Conservation (phyloP, 805 yeast species). For the Metschnikowia kunwiensis region DNA sequence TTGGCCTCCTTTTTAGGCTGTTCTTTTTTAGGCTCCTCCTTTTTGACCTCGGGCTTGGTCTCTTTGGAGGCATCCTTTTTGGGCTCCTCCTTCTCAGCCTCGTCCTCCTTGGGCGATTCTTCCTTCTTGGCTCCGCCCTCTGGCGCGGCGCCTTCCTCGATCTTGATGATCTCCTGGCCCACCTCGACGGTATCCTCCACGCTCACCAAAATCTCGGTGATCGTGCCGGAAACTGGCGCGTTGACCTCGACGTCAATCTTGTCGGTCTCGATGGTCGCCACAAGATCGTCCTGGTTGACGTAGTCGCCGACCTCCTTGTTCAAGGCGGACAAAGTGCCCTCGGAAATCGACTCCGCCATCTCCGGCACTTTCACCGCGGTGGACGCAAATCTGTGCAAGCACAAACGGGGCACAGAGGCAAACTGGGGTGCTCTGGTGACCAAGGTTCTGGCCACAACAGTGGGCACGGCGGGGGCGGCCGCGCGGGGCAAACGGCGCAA, state of each 20-base stretch:
- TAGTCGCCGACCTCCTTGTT: slow-evolving; percentile 81
- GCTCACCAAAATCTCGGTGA: slow-evolving; percentile 74
- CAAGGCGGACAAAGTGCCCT: slow-evolving; percentile 79
- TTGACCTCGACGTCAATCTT: slow-evolving; percentile 97
- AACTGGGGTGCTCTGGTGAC: slow-evolving; percentile 10
- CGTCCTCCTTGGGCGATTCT: slow-evolving; percentile 22
- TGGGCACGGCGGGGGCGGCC: slow-evolving; percentile 14
- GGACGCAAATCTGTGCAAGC: slow-evolving; percentile 38
- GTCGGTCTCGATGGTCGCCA: slow-evolving; percentile 97
- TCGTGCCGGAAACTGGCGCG: slow-evolving; percentile 88
- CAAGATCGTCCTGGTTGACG: slow-evolving; percentile 79
- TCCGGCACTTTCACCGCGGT: slow-evolving; percentile 84
- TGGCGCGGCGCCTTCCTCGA: slow-evolving; percentile 59
- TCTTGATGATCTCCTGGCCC: slow-evolving; percentile 86
- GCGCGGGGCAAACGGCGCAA: slow-evolving; percentile 27
- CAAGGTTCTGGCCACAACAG: slow-evolving; percentile 21
- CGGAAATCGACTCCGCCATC: slow-evolving; percentile 98
- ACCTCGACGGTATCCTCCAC: slow-evolving; percentile 94
- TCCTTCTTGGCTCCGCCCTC: slow-evolving; percentile 27
- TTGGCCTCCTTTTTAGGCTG: slow-evolving; percentile 34
- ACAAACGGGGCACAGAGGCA: slow-evolving; percentile 18
- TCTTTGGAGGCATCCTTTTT: slow-evolving; percentile 16
- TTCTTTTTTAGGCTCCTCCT: slow-evolving; percentile 28
- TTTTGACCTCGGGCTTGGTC: slow-evolving; percentile 19
- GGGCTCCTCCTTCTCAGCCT: slow-evolving; percentile 21